Evolutionary conservation across 495 filamentous ascomycete species (phyloP).

Genomic region (Penicillium nucicola): DNA sequence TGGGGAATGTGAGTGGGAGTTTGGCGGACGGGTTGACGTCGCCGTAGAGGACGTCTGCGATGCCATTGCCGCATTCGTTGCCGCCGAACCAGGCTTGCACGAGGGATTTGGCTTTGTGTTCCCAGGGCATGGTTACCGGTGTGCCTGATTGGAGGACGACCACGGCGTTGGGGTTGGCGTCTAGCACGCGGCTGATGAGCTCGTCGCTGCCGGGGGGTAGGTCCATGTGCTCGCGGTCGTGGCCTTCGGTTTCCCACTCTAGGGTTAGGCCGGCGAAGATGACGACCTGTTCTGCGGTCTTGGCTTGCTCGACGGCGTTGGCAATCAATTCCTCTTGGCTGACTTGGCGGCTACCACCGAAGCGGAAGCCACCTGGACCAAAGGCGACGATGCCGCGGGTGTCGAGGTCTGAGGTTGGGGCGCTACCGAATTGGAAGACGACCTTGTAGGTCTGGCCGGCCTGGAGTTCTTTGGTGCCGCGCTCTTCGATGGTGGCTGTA

Average conservation of each 20-base stretch:
- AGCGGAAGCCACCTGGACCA: constrained; percentile 72
- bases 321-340: constrained; percentile 62
- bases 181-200: constrained; percentile 65
- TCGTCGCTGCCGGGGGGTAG: constrained; percentile 75
- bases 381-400: constrained; percentile 49
- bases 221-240: constrained; percentile 81
- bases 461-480: constrained; percentile 50
- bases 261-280: constrained; percentile 76
- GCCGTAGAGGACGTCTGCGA: constrained; percentile 57
- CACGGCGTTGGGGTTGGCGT: constrained; percentile 69
- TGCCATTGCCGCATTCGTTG: constrained; percentile 63
- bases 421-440: constrained; percentile 61
- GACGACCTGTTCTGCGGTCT: constrained; percentile 67
- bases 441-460: constrained; percentile 60
- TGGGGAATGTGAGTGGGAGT: constrained; percentile 61
- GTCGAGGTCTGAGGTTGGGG: constrained; percentile 58
- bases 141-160: constrained; percentile 84
- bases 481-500: constrained; percentile 59
- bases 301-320: constrained; percentile 60
- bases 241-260: constrained; percentile 89
- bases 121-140: constrained; percentile 85
- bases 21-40: constrained; percentile 55
- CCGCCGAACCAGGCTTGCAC: constrained; percentile 72
- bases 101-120: constrained; percentile 61
- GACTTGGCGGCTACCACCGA: constrained; percentile 70